Base-by-base conservation (phyloP, 345 rosid genomes). In the Brassica nigra region DNA sequence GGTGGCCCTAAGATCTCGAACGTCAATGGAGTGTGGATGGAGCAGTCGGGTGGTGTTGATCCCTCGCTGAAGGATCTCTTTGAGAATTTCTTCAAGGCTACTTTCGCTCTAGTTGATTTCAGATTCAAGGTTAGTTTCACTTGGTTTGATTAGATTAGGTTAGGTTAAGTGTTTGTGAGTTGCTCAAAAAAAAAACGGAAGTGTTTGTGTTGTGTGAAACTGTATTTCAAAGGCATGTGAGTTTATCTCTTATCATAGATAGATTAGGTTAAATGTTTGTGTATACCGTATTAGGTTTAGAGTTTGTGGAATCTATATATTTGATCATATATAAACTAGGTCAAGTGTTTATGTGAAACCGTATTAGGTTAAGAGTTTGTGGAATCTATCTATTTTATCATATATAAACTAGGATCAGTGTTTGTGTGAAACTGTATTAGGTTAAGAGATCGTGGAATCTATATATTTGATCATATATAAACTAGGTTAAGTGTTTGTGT, bases 11-110 rank as follows among this genome's bases (percentile, higher is more conserved):
- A 54, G 11, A 66, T 75, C 18, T 4, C 52, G 5, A 27, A 44
- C 2, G 71, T n/a, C 1, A 63, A 75, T 49, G 71, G 78, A 15
- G 71, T 75, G 6, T 75, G 78, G 78, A 64, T 23, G 6, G 78
- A 64, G 44, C 68, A 18, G 20, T 47, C 78, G 6, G 31, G 30
- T 1, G 8, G 5, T 2, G 5, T 23, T 37, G 6, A 28, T 8
- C 76, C 37, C 27, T 6, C 15, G 8, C 30, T 4, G 18, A 75
- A 75, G 18, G 49, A 64, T 16, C 55, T 66, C 49, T 47, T 75
- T 29, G 70, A 29, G 47, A 75, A 65, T 18, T 44, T 65, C 64
- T 63, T 65, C 52, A 66, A 47, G 31, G 63, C 78, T 65, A 2
- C 5, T 9, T 75, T 16, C 8, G 12, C 70, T 54, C 71, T 9